phyloP scores from a whole-genome alignment of 2,329 filamentous ascomycete species.

The Macrophomina pseudophaseolina region DNA sequence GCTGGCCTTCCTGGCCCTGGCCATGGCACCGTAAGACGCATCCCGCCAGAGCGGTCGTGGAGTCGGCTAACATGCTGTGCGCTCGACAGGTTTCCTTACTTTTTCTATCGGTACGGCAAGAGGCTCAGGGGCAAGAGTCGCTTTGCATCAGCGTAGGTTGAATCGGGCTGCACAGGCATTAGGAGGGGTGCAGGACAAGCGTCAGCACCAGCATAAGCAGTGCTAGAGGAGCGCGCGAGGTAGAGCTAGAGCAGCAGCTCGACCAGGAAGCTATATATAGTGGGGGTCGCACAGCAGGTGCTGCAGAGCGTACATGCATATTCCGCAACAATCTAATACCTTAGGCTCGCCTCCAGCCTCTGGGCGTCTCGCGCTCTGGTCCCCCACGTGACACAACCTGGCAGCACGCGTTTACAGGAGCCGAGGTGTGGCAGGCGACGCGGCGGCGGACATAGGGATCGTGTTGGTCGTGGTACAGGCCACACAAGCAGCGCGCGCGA shows the following conservation, averaged over 20 bases:
- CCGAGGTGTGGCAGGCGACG: conserved; percentile 15
- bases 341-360: not conserved
- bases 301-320: conserved; percentile 13
- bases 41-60: conserved; percentile 35
- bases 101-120: conserved; percentile 58
- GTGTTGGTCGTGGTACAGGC: conserved; percentile 18
- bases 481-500: not conserved
- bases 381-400: conserved; percentile 24
- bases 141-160: conserved; percentile 48
- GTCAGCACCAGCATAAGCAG: conserved; percentile 4
- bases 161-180: conserved; percentile 24
- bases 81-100: conserved; percentile 47
- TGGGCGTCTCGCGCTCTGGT: conserved; percentile 6
- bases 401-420: conserved; percentile 24
- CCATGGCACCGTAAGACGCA: conserved; percentile 52
- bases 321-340: conserved; percentile 23
- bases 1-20: conserved; percentile 55
- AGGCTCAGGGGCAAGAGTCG: conserved; percentile 53
- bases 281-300: conserved; percentile 27
- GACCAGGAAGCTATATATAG: conserved; percentile 27
- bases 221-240: conserved; percentile 7
- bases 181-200: conserved; percentile 10
- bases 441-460: conserved; percentile 17
- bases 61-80: conserved; percentile 39
- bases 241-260: conserved; percentile 20